Evolutionary conservation across 2,329 filamentous ascomycete species (phyloP), one percentile per base, ranked within the genome.

Genomic region (Scorias spongiosa): DNA sequence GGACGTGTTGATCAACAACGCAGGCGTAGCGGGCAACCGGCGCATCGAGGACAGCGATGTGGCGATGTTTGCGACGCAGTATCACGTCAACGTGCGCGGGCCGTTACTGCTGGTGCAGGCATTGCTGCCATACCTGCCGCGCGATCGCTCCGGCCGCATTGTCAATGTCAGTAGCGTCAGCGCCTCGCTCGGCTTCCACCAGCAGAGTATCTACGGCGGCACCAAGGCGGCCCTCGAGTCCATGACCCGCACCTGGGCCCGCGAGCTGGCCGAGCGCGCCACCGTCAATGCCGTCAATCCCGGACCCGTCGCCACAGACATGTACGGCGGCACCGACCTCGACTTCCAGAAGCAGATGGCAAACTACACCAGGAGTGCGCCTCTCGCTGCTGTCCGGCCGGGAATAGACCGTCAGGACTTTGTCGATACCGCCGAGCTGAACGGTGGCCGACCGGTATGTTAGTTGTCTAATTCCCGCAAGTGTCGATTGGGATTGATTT

Each of bases 1-100:
- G 56, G 84, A 93, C 64, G 84, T 93, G 48, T 68, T 93, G 43
- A 68, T 93, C 68, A 93, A 93, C 72, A 93, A 93, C 61, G 86
- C 87, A 28, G 87, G 84, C 20, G 66, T 75, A 2, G 64, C 69
- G 10, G 62, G 74, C 34, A 89, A 91, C 64, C 74, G 80, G 52
- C 60, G 66, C 20, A 65, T 83, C 18, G 71, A 75, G 42, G 74
- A 82, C 26, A 74, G 85, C 49, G 74, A 72, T 3, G 57, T 70
- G 5, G 69, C 70, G 10, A 74, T 87, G 55, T 93, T 88, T 65
- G 71, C 78, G 38, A 67, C 72, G 52, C 78, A 81, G 45, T 93
- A 85, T 66, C 74, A 75, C 44, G 73, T 91, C 64, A 93, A 93
- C 57, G 86, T 93, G 17, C 74, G 85, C 9, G 86, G 83, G 0